phyloP scores from a whole-genome alignment of 2,329 filamentous ascomycete genomes.

The Shiraia bambusicola region DNA sequence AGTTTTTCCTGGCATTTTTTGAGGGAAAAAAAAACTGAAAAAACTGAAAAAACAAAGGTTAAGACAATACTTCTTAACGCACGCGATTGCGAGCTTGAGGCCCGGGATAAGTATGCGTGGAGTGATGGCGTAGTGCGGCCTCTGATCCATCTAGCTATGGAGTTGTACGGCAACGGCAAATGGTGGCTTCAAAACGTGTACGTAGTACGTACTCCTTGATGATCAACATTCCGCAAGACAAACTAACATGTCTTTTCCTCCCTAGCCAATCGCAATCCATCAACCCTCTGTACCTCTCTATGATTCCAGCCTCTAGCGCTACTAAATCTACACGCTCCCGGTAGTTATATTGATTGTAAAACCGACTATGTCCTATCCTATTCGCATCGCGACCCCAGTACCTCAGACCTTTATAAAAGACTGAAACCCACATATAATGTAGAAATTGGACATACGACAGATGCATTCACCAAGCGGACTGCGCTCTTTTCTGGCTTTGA shows the following conservation, averaged over 20 bases:
- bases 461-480: slow-evolving; percentile 7
- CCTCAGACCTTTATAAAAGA: slow-evolving; percentile 9
- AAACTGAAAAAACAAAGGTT: too few species aligned
- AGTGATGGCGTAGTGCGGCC: slow-evolving; percentile 4
- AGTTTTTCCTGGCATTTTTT: too few species aligned
- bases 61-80: too few species aligned
- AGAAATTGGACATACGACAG: slow-evolving; percentile 8
- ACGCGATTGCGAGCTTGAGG: too few species aligned
- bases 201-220: too few species aligned
- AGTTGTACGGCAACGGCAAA: slow-evolving; percentile 1
- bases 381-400: slow-evolving; percentile 12
- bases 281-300: slow-evolving; percentile 12
- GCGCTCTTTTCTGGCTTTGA: slow-evolving; percentile 15
- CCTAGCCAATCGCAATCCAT: slow-evolving; percentile 17
- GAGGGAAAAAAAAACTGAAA: too few species aligned
- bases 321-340: slow-evolving; percentile 1
- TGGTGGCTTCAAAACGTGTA: slow-evolving; percentile 3
- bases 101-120: slow-evolving; percentile 3
- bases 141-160: slow-evolving; percentile 5
- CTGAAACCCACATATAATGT: slow-evolving; percentile 3
- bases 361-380: slow-evolving; percentile 14
- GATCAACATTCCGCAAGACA: too few species aligned
- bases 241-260: not conserved
- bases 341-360: too few species aligned
- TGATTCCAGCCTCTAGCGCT: too few species aligned